Conservation (phyloP, 441 rosid genomes). For the Euphorbia schlechtendalii region DNA sequence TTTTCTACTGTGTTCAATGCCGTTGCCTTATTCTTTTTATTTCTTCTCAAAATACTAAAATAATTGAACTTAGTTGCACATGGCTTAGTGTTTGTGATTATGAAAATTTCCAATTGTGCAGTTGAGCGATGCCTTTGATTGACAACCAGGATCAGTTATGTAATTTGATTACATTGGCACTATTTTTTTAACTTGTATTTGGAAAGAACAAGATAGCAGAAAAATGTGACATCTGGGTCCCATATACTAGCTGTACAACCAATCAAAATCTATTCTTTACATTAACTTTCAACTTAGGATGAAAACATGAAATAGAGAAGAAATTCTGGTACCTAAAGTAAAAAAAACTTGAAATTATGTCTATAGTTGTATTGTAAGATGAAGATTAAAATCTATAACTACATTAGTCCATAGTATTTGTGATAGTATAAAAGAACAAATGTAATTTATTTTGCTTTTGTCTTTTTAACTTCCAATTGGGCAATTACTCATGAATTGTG, state of each 20-base stretch:
- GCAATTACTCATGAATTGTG: too few relatives aligned
- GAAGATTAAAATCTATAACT: too few relatives aligned
- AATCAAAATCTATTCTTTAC: not conserved
- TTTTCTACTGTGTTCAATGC: not conserved
- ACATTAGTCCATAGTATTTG: too few relatives aligned
- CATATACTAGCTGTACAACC: slow-evolving; percentile 1
- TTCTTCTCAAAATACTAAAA: not conserved
- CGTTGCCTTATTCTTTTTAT: not conserved
- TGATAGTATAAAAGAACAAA: too few relatives aligned
- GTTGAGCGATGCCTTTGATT: not conserved
- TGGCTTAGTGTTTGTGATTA: not conserved
- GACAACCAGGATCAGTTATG: slow-evolving; percentile 1
- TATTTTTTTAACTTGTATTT: slow-evolving; percentile 5
- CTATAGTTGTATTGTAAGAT: too few relatives aligned
- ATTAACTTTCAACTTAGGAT: too few relatives aligned
- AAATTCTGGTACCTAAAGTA: too few relatives aligned
- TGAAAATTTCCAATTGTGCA: not conserved
- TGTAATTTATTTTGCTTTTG: too few relatives aligned
- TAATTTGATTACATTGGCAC: not conserved
- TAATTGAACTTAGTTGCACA: not conserved
- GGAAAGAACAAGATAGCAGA: not conserved
- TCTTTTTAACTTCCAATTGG: too few relatives aligned
- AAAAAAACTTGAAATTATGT: too few relatives aligned
- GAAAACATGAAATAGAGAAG: too few relatives aligned
- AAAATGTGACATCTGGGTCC: slow-evolving; percentile 4